These are phyloP conservation scores for Debaryomyces udenii DNA, from an alignment of 1,139 yeast species.

Conservation along the genomic window DNA sequence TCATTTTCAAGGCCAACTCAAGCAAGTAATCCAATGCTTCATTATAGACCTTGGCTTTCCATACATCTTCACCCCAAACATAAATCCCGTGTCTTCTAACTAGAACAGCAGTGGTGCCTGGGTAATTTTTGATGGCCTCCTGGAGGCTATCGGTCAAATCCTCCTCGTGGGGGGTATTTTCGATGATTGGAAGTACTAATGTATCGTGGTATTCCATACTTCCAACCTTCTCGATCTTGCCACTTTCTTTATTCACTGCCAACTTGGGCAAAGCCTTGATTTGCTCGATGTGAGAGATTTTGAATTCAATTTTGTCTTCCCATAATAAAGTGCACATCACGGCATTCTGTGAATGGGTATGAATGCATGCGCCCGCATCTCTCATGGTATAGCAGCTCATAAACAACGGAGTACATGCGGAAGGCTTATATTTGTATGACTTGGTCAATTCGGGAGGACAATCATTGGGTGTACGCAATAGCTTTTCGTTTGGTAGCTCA, in stretches of 20 bases:
- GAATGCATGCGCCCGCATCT: conserved; percentile 90
- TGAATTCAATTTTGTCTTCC: conserved; percentile 62
- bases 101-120: conserved; percentile 80
- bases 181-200: conserved; percentile 84
- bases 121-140: conserved; percentile 65
- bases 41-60: conserved; percentile 91
- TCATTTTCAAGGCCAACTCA: conserved; percentile 85
- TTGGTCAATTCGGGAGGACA: conserved; percentile 43
- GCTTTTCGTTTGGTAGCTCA: conserved; percentile 55
- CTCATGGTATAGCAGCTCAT: conserved; percentile 72
- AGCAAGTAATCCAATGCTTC: conserved; percentile 91
- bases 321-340: conserved; percentile 77
- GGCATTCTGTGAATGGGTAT: conserved; percentile 90
- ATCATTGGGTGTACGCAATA: conserved; percentile 61
- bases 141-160: conserved; percentile 72
- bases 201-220: conserved; percentile 74
- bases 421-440: conserved; percentile 66
- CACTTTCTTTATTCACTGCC: conserved; percentile 31
- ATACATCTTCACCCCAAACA: conserved; percentile 92
- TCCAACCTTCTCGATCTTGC: conserved; percentile 62
- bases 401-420: conserved; percentile 92
- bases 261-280: conserved; percentile 83
- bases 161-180: conserved; percentile 87
- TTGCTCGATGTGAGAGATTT: conserved; percentile 83
- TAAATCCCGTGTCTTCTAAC: conserved; percentile 94